These are phyloP conservation scores for Schizochytrium sp. DNA, from an alignment of 108 stramenopile species.

Conservation along the genomic window DNA sequence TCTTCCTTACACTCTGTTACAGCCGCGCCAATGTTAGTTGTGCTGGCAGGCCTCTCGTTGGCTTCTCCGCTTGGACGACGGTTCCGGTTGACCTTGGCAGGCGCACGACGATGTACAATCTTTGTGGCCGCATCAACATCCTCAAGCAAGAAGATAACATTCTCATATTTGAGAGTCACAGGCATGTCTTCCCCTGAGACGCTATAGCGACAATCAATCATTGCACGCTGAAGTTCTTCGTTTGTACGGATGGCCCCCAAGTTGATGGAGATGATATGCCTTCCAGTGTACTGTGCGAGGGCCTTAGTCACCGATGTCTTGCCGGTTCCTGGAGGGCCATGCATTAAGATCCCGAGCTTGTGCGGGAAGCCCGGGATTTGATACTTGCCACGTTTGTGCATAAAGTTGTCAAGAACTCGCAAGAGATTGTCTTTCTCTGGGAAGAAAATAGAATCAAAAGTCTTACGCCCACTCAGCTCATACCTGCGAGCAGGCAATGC, in stretches of 20 bases:
- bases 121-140: conserved; percentile 84
- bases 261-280: conserved; percentile 83
- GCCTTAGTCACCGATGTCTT: conserved; percentile 83
- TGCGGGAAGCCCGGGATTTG: conserved; percentile 83
- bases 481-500: conserved; percentile 69
- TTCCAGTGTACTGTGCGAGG: conserved; percentile 78
- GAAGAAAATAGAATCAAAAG: conserved; percentile 83
- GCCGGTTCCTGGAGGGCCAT: conserved; percentile 76
- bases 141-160: conserved; percentile 86
- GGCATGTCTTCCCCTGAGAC: conserved; percentile 75
- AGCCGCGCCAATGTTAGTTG: neutral
- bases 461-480: conserved; percentile 81
- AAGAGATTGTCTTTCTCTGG: conserved; percentile 77
- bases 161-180: conserved; percentile 66
- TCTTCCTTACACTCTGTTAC: too few species aligned
- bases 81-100: too few species aligned
- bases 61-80: neutral
- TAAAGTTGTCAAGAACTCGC: conserved; percentile 74
- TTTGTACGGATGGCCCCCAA: conserved; percentile 80
- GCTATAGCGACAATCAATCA: conserved; percentile 79
- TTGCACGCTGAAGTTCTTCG: conserved; percentile 81
- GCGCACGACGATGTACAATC: conserved; percentile 74
- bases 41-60: neutral
- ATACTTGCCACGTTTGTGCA: conserved; percentile 79
- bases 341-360: conserved; percentile 78